Percentiles rank a stretch among this genome's conserved stretches.
Conservation (phyloP, 768 basidiomycete genomes). For the Tephrocybe sp. region DNA sequence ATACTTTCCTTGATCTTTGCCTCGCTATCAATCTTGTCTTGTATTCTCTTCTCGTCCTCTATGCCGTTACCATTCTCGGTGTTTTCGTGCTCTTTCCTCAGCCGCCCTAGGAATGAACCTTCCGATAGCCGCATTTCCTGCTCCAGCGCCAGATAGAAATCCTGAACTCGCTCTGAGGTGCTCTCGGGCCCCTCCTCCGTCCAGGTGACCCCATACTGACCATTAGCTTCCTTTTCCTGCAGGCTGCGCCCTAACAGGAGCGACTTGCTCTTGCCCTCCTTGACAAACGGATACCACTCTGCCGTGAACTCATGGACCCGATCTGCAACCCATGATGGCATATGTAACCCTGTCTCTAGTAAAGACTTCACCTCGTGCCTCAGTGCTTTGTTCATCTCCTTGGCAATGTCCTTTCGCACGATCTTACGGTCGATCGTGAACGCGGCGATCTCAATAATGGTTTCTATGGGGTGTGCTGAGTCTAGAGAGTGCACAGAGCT, state of each 20-base stretch:
- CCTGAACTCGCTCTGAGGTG: constrained; percentile 57
- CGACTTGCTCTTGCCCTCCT: constrained; percentile 16
- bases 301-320: constrained; percentile 55
- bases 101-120: constrained; percentile 31
- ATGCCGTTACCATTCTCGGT: constrained; percentile 29
- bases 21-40: constrained; percentile 38
- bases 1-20: constrained; percentile 57
- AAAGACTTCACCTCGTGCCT: constrained; percentile 55
- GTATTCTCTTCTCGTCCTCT: constrained; percentile 31
- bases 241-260: constrained; percentile 5
- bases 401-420: constrained; percentile 51
- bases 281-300: constrained; percentile 60
- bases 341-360: constrained; percentile 33
- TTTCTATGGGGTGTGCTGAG: constrained; percentile 27
- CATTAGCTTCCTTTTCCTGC: constrained; percentile 23
- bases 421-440: constrained; percentile 58
- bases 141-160: constrained; percentile 67
- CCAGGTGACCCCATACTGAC: constrained; percentile 41
- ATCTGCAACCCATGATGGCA: constrained; percentile 60
- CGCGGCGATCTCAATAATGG: constrained; percentile 55
- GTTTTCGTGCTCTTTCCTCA: constrained; percentile 29
- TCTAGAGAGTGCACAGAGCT: constrained; percentile 33
- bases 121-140: constrained; percentile 54
- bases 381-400: constrained; percentile 51
- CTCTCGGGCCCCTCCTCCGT: constrained; percentile 53